Base-by-base conservation (phyloP, 1,284 basidiomycete species). In the Wolfiporia cocos region DNA sequence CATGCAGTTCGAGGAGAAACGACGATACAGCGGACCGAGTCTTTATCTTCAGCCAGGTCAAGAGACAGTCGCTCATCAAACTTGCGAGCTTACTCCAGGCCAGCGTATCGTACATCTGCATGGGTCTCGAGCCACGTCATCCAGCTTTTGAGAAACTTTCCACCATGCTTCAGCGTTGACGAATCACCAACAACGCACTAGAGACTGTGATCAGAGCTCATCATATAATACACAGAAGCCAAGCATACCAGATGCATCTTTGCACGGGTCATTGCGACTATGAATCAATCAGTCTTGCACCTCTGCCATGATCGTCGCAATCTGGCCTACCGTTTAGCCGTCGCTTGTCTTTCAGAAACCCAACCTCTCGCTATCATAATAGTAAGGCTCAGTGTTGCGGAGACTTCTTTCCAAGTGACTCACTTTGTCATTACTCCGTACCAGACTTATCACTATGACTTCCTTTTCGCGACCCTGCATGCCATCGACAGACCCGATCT, bases 381-480 rank as follows among this genome's bases (percentile, higher is more conserved):
- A 37, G 18, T 34, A 3, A 45, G 46, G 9, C 47, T 22, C 21
- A 10, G 18, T n/a, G 20, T 7, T 14, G 36, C 20, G 17, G 22
- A 19, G 29, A 37, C 18, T 14, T 20, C 30, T 32, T 5, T 17
- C 7, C 14, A 17, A 20, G 23, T 9, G 6, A 49, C 67, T 4
- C 47, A 83, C 86, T 61, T 74, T 80, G 41, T 86, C 78, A 55
- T 96, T 97, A 52, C 89, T 92, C 33, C 93, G 71, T 1, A 95
- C 92, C 4, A 97, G 74, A 49, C 80, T 89, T 42, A 97, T 85
- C 19, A 96, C 78, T 33, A 96, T 79, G 0, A 90, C 91, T 42
- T 96, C 87, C 52, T 89, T 88, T 64, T 95, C 91, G 39, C 93
- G 78, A 0, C 93, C 92, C 66, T 96, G 93, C 79, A 95, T 87